Conservation (phyloP, 208 protist species). For the Wallacemonas sp. region DNA sequence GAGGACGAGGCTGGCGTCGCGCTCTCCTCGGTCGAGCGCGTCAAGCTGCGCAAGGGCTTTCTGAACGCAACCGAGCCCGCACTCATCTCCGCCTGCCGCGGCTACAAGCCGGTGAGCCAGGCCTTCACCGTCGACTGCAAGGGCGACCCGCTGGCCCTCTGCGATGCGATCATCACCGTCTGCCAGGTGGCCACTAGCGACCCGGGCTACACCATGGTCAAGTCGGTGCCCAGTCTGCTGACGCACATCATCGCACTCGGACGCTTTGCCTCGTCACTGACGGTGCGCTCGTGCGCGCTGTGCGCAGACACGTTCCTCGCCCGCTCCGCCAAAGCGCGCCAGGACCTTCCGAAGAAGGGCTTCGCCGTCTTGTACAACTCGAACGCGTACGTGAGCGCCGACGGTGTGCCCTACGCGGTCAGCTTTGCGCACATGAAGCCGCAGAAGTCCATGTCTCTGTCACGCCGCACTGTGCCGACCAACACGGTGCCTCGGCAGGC, state of each 20-base stretch:
- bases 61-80: conserved; percentile 25
- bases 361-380: conserved; percentile 62
- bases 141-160: conserved; percentile 55
- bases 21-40: conserved; percentile 28
- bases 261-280: conserved; percentile 70
- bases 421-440: conserved; percentile 69
- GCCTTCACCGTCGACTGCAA: conserved; percentile 70
- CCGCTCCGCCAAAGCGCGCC: conserved; percentile 50
- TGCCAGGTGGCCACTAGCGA: conserved; percentile 76
- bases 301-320: conserved; percentile 55
- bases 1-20: conserved; percentile 24
- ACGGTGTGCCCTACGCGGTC: conserved; percentile 86
- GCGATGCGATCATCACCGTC: conserved; percentile 81
- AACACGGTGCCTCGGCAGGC: conserved; percentile 53
- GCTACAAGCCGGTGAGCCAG: conserved; percentile 55
- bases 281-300: conserved; percentile 61
- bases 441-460: conserved; percentile 61
- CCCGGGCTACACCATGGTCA: conserved; percentile 55
- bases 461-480: conserved; percentile 31
- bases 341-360: conserved; percentile 41
- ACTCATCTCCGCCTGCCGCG: conserved; percentile 69
- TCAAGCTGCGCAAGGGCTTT: conserved; percentile 39
- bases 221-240: conserved; percentile 50
- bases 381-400: conserved; percentile 84
- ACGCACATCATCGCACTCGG: conserved; percentile 64